These are phyloP conservation scores for Aureobasidium zeae DNA, from an alignment of 2,329 filamentous ascomycete genomes.

Conservation along the genomic window DNA sequence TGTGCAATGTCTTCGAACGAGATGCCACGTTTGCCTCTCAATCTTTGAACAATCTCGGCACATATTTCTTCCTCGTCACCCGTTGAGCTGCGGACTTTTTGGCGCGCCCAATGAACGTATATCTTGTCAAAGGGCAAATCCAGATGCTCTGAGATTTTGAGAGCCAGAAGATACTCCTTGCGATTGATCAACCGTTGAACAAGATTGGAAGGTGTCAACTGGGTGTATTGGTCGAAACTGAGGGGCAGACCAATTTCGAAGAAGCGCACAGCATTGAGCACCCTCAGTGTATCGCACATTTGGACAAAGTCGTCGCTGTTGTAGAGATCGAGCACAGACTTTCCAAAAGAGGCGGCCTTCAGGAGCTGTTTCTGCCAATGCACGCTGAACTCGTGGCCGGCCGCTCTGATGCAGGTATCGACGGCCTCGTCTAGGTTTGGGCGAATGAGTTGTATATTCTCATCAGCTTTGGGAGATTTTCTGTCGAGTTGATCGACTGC, in stretches of 20 bases:
- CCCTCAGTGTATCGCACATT: constrained; percentile 88
- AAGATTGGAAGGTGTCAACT: constrained; percentile 81
- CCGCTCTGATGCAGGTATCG: constrained; percentile 84
- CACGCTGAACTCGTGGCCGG: constrained; percentile 80
- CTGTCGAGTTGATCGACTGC: constrained; percentile 84
- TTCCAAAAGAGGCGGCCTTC: constrained; percentile 95
- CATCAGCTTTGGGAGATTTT: constrained; percentile 92
- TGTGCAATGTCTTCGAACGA: constrained; percentile 92
- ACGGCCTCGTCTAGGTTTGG: constrained; percentile 84
- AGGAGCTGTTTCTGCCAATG: constrained; percentile 93
- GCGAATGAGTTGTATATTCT: constrained; percentile 91
- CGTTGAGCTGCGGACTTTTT: constrained; percentile 77
- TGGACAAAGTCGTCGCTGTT: constrained; percentile 98
- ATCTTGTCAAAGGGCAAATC: constrained; percentile 79
- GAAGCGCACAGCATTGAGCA: constrained; percentile 84
- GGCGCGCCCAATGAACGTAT: constrained; percentile 92
- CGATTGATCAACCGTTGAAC: constrained; percentile 77
- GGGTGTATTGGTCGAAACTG: constrained; percentile 88
- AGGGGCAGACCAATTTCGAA: constrained; percentile 85
- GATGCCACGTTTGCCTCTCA: constrained; percentile 81
- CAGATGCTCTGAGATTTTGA: constrained; percentile 80
- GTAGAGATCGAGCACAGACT: constrained; percentile 93
- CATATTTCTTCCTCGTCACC: constrained; percentile 87
- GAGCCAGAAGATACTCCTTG: constrained; percentile 80
- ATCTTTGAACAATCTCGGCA: constrained; percentile 71